Percentiles rank a stretch among this genome's conserved stretches.
phyloP scores from a whole-genome alignment of 2,329 filamentous ascomycete species.

The Davidsoniella eucalypti region DNA sequence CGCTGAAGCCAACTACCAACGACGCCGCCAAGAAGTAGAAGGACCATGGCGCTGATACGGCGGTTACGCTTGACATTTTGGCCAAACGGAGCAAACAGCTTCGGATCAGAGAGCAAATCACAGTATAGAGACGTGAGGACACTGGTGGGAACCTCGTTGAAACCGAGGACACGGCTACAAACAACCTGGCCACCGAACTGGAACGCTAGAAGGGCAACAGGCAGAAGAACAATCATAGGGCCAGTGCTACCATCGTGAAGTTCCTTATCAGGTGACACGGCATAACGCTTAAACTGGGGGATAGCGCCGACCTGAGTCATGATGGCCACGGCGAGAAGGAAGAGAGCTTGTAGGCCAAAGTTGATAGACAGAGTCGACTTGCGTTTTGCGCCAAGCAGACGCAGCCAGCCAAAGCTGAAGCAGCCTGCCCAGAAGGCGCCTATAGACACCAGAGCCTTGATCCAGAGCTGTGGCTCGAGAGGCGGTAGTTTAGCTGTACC shows the following conservation, averaged over 20 bases:
- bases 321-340: slow-evolving; percentile 35
- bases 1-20: slow-evolving; percentile 32
- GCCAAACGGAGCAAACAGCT: slow-evolving; percentile 23
- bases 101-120: slow-evolving; percentile 34
- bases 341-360: slow-evolving; percentile 34
- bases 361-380: slow-evolving; percentile 28
- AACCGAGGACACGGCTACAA: slow-evolving; percentile 30
- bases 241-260: slow-evolving; percentile 15
- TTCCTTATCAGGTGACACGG: slow-evolving; percentile 5
- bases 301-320: slow-evolving; percentile 31
- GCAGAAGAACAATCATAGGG: slow-evolving; percentile 27
- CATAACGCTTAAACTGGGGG: slow-evolving; percentile 19
- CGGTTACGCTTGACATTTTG: slow-evolving; percentile 35
- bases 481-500: slow-evolving; percentile 36
- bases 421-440: slow-evolving; percentile 36
- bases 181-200: slow-evolving; percentile 38
- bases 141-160: slow-evolving; percentile 36
- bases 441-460: slow-evolving; percentile 33
- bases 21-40: slow-evolving; percentile 31
- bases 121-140: slow-evolving; percentile 39
- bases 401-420: slow-evolving; percentile 26
- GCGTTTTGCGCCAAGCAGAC: slow-evolving; percentile 21
- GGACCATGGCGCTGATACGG: slow-evolving; percentile 26
- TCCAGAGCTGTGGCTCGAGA: slow-evolving; percentile 34
- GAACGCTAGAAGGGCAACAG: slow-evolving; percentile 33